Evolutionary conservation across 805 yeast genomes (phyloP).

Genomic region (Kodamaea neixiangensis): DNA sequence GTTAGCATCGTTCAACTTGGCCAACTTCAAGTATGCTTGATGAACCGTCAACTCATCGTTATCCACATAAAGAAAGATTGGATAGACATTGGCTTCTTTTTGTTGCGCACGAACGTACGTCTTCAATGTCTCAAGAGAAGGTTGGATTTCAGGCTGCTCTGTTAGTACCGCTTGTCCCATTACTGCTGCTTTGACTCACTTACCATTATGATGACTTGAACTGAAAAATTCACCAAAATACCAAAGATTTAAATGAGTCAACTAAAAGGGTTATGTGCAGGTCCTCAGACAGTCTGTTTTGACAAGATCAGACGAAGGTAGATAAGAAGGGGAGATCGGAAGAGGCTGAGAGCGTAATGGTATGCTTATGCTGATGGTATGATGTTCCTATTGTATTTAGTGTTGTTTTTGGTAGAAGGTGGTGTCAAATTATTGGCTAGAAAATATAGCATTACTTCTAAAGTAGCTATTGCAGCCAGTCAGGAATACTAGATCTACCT

Average conservation of each 20-base stretch:
- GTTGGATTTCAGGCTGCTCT: conserved; percentile 34
- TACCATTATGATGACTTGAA: conserved; percentile 23
- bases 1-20: conserved; percentile 55
- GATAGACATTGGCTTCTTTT: conserved; percentile 61
- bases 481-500: too few relatives aligned
- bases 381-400: too few relatives aligned
- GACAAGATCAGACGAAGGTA: neutral
- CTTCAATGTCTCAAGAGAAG: conserved; percentile 33
- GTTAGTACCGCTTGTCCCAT: conserved; percentile 20
- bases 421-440: too few relatives aligned
- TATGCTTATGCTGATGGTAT: too few relatives aligned
- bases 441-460: too few relatives aligned
- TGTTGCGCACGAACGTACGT: conserved; percentile 24
- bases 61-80: conserved; percentile 72
- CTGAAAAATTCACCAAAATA: conserved; percentile 7
- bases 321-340: neutral
- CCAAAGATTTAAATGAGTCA: conserved; percentile 7
- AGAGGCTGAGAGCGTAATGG: too few relatives aligned
- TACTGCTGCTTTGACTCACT: conserved; percentile 14
- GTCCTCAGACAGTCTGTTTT: neutral
- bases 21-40: conserved; percentile 81
- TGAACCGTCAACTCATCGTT: conserved; percentile 87
- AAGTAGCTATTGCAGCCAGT: too few relatives aligned
- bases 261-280: conserved; percentile 13
- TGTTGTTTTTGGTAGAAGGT: too few relatives aligned